Percentiles rank a stretch among this genome's conserved stretches.
phyloP scores from a whole-genome alignment of 495 filamentous ascomycete species.

The Amphirosellinia nigrospora region DNA sequence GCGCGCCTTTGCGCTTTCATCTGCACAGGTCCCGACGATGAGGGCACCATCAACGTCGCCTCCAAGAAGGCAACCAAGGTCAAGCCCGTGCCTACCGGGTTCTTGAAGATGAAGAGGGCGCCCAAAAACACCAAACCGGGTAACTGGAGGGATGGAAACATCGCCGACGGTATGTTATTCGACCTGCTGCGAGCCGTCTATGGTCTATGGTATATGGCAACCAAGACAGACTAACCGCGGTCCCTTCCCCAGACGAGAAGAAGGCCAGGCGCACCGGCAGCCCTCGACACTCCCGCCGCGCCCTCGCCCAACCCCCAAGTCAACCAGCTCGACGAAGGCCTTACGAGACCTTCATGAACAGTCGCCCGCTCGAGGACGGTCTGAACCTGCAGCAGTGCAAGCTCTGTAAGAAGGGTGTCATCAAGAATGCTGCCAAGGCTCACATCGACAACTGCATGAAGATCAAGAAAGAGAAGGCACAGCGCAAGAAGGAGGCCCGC shows the following conservation, averaged over 20 bases:
- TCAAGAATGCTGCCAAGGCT: slow-evolving; percentile 63
- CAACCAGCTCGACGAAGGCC: slow-evolving; percentile 73
- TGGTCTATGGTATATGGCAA: not conserved
- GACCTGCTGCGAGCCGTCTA: not conserved
- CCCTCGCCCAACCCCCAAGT: slow-evolving; percentile 62
- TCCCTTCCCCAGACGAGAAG: slow-evolving; percentile 48
- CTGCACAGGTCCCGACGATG: slow-evolving; percentile 48
- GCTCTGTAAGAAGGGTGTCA: slow-evolving; percentile 77
- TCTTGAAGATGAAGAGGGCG: slow-evolving; percentile 73
- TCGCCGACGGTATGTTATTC: slow-evolving; percentile 59
- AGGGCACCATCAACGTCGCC: slow-evolving; percentile 63
- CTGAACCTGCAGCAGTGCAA: slow-evolving; percentile 77
- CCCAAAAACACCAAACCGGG: slow-evolving; percentile 63
- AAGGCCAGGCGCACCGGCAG: slow-evolving; percentile 48
- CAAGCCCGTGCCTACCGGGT: slow-evolving; percentile 54
- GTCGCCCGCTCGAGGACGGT: slow-evolving; percentile 72
- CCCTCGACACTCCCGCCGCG: slow-evolving; percentile 48
- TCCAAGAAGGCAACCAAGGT: slow-evolving; percentile 66
- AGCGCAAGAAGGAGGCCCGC: slow-evolving; percentile 79
- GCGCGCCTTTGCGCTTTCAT: slow-evolving; percentile 16
- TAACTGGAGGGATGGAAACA: slow-evolving; percentile 59
- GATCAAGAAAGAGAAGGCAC: slow-evolving; percentile 75
- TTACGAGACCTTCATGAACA: slow-evolving; percentile 73
- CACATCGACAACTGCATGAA: slow-evolving; percentile 75
- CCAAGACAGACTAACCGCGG: not conserved